Evolutionary conservation across 2,329 filamentous ascomycete species (phyloP), one percentile per base, ranked within the genome.

Genomic region (Ascochyta rabiei): DNA sequence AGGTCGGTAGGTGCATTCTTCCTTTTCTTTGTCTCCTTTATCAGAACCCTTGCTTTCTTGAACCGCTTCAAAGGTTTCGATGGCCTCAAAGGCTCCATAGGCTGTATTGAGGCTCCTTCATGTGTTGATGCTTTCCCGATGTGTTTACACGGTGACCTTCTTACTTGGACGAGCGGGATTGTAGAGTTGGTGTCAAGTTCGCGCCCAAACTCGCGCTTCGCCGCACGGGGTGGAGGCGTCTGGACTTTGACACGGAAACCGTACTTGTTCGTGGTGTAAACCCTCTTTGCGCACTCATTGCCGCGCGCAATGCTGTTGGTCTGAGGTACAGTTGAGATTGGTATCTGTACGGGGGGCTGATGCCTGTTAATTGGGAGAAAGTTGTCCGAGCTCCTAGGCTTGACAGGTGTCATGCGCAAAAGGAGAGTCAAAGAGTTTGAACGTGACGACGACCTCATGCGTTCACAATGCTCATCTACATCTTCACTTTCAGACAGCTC

Each of bases 151-250:
- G 35, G 46, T 15, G 46, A 49, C n/a, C 13, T 46, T 6, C 30
- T 28, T 8, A 19, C 8, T 35, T 37, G 26, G 5, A 15, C 1
- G 3, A 8, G 9, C 31, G 30, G 23, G 19, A 35, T 9, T 31
- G 33, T 42, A 4, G 23, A 18, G 30, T 55, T 55, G 10, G 35
- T 15, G 23, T 55, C 30, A 8, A 55, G 30, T 21, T 49, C 52
- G 3, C 30, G 46, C 2, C 52, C 52, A 16, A 55, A 55, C 3
- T 19, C 40, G 30, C 52, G 46, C 37, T 42, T 30, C 21, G 40
- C 19, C 1, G 6, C 1, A 18, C 41, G 23, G 19, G 41, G 46
- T 16, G 45, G 41, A 7, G 52, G 40, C 3, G 23, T 46, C 23
- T 41, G 18, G 9, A 30, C 35, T 41, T 37, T 19, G 24, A 44